A percentile compares a stretch with the other conserved stretches of the same genome.
phyloP scores from a whole-genome alignment of 495 filamentous ascomycete genomes.

The Hypoxylon crocopeplum region DNA sequence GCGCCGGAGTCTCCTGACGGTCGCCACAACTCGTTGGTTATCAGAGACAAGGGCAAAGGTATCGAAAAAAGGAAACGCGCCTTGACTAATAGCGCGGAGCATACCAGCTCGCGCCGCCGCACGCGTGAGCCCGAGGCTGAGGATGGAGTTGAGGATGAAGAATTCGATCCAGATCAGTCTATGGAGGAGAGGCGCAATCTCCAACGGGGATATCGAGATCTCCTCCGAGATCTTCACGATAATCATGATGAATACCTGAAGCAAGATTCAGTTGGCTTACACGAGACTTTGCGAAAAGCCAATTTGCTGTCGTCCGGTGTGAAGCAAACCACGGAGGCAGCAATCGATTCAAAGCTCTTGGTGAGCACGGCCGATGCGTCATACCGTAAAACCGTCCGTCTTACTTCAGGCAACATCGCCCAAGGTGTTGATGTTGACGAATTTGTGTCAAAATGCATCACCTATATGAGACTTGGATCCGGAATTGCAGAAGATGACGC shows the following conservation, averaged over 20 bases:
- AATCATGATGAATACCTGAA: conserved; percentile 71
- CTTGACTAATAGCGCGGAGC: conserved; percentile 52
- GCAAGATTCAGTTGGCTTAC: conserved; percentile 65
- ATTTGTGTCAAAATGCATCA: conserved; percentile 89
- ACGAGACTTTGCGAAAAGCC: conserved; percentile 65
- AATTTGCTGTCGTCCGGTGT: conserved; percentile 72
- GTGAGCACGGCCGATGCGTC: conserved; percentile 79
- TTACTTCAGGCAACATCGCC: conserved; percentile 70
- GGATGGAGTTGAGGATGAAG: conserved; percentile 53
- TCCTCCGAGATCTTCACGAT: conserved; percentile 72
- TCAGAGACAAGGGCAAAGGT: conserved; percentile 44
- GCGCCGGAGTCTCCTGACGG: conserved; percentile 17
- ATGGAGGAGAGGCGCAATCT: conserved; percentile 75
- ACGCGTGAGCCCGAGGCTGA: conserved; percentile 47
- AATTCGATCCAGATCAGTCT: conserved; percentile 90
- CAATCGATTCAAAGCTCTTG: conserved; percentile 83
- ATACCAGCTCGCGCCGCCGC: conserved; percentile 45
- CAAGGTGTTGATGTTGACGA: conserved; percentile 89
- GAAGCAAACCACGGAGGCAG: conserved; percentile 92
- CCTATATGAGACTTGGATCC: conserved; percentile 76
- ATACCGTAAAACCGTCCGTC: conserved; percentile 72
- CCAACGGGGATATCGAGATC: conserved; percentile 70
- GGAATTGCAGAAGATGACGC: conserved; percentile 51
- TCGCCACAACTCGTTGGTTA: conserved; percentile 34
- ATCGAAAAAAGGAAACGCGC: conserved; percentile 60